Evolutionary conservation across 257 asterid genomes (phyloP).

Genomic region (Leonotis leonurus): DNA sequence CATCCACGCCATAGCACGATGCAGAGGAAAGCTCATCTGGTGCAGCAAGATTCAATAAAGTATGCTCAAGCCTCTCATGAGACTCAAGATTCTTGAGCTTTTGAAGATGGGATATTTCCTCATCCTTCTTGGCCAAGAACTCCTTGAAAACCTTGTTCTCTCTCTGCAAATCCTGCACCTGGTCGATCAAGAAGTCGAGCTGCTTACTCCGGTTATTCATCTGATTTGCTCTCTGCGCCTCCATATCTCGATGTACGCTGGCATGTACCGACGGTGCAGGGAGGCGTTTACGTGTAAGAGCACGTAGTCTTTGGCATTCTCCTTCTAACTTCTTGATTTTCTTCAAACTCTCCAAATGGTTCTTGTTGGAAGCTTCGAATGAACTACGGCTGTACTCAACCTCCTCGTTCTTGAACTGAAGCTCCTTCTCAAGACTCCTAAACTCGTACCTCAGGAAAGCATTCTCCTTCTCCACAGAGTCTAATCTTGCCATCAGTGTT

Average conservation of each 20-base stretch:
- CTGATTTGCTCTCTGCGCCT: slow-evolving; percentile 29
- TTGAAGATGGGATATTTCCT: slow-evolving; percentile 23
- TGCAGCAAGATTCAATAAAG: slow-evolving; percentile 6
- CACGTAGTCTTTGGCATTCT: slow-evolving; percentile 77
- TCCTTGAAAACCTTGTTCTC: slow-evolving; percentile 54
- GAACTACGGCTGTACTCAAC: slow-evolving; percentile 38
- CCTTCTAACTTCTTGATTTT: slow-evolving; percentile 72
- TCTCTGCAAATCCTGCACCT: slow-evolving; percentile 48
- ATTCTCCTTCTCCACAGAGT: slow-evolving; percentile 70
- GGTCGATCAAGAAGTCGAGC: slow-evolving; percentile 37
- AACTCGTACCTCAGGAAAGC: slow-evolving; percentile 68
- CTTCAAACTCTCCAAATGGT: slow-evolving; percentile 42
- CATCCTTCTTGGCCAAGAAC: slow-evolving; percentile 41
- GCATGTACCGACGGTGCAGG: slow-evolving; percentile 32
- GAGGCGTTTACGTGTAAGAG: slow-evolving; percentile 44
- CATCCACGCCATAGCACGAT: no score
- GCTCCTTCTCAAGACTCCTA: slow-evolving; percentile 62
- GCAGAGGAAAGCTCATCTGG: slow-evolving; percentile 20
- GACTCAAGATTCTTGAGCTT: neutral
- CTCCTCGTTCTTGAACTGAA: slow-evolving; percentile 53
- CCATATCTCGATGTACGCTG: slow-evolving; percentile 34
- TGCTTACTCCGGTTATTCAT: slow-evolving; percentile 15
- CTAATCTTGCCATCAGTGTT: slow-evolving; percentile 58
- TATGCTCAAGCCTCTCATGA: neutral
- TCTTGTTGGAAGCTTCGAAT: slow-evolving; percentile 42